Base-by-base conservation (phyloP, 495 filamentous ascomycete species). In the Oidiodendron maius region DNA sequence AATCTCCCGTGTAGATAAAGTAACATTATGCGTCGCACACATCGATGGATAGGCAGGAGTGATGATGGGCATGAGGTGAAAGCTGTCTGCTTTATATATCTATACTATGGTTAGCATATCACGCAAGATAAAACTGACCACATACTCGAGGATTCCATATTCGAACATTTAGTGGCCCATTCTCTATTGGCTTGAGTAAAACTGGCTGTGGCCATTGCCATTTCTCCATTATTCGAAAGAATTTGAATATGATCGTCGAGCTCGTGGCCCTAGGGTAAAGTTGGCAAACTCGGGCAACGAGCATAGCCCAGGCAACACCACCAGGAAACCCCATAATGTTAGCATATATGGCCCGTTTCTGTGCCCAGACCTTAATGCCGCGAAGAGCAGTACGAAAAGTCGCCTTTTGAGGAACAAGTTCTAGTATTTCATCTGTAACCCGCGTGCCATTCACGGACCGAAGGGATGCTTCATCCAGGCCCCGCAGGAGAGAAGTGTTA, bases 161-260 rank as follows among this genome's bases (percentile, higher is more conserved):
- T 55, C 85, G 81, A 37, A 90, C 83, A 47, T 86, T 82, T 11
- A 91, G 65, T 9, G 83, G 79, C 0, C 86, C 84, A 53, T 88
- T 86, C 58, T 96, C 91, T 53, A 95, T 94, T 24, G 74, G 70
- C 68, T 97, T 96, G 26, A 97, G 71, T 49, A 95, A 67, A 1
- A 97, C 85, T 23, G 93, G 93, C 45, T 84, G 79, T 23, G 93
- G 93, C 94, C 94, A 98, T 12, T 80, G 81, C 93, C 93, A 98
- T 55, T 83, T 79, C 51, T 78, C 77, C 71, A 97, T 87, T 60
- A 98, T 86, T 44, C 79, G 70, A 69, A 97, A 98, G 76, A 98
- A 98, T 65, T 95, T 96, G 59, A 75, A 72, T 22, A 97, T 81
- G 24, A 98, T 81, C 13, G 86, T 81, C 12, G 91, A 84, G 30